Evolutionary conservation across 768 basidiomycete genomes (phyloP), one percentile per base, ranked within the genome.

Genomic region (Lentinula guzmanii): DNA sequence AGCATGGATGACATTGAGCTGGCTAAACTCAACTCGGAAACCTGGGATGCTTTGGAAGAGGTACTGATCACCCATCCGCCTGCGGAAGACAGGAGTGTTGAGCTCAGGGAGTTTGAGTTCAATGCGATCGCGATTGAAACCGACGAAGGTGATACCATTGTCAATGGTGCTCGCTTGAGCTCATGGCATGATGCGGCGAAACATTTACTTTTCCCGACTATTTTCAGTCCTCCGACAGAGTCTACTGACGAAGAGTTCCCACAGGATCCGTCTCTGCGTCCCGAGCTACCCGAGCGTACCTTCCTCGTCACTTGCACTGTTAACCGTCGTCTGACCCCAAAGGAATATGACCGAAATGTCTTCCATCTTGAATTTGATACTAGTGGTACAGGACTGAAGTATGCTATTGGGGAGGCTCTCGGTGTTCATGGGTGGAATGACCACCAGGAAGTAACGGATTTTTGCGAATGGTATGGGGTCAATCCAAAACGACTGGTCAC

Each of bases 371-470:
- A 98, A 77, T 95, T 99, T 70, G 86, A 95, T 71, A 93, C 92
- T 2, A 77, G 83, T 31, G 91, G 92, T 35, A 99, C 97, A 24
- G 95, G 95, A 8, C 82, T 99, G 64, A 93, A 90, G 75, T 99
- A 99, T 73, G 87, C 85, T 39, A 93, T 98, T 60, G 97, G 97
- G 61, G 97, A 98, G 75, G 97, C 97, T 11, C 86, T 99, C 43
- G 97, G 95, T 48, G 81, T 98, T 46, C 95, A 99, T 71, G 97
- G 97, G 6, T 98, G 95, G 95, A 98, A 99, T 72, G 95, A 98
- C 70, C 83, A 84, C 45, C 74, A 82, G 57, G 96, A 99, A 64
- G 93, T 97, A 2, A 72, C 84, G 18, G 87, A 93, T 60, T 98
- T 99, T 75, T 95, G 95, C 71, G 65, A 73, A 13, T 96, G 93